phyloP scores from a whole-genome alignment of 257 asterid genomes.

The Euphrasia confusa region DNA sequence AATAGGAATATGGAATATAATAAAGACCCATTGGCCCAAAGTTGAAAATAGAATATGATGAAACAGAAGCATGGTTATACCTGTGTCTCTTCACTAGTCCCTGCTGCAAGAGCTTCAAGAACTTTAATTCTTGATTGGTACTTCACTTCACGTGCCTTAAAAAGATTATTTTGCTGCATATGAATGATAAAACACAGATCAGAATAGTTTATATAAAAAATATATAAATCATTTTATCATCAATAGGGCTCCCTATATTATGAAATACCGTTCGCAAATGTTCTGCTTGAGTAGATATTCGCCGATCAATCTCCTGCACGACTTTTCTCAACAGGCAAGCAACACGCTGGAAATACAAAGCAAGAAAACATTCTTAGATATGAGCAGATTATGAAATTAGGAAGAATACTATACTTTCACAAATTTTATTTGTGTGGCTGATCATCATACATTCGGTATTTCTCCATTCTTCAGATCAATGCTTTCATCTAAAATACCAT shows the following conservation, averaged over 20 bases:
- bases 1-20: constrained; percentile 15
- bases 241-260: not conserved
- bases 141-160: constrained; percentile 90
- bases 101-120: constrained; percentile 89
- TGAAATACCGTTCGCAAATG: constrained; percentile 65
- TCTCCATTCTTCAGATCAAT: constrained; percentile 76
- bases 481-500: constrained; percentile 83
- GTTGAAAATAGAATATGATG: not conserved
- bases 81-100: constrained; percentile 73
- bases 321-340: constrained; percentile 82
- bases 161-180: constrained; percentile 78
- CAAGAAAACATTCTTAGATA: constrained; percentile 22
- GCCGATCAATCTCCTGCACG: constrained; percentile 89
- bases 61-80: constrained; percentile 29
- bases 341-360: constrained; percentile 53
- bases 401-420: not conserved
- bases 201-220: not conserved
- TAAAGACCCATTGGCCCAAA: not conserved
- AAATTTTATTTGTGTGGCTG: not conserved
- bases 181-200: constrained; percentile 12
- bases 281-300: constrained; percentile 88
- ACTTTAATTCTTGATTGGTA: constrained; percentile 86
- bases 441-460: constrained; percentile 70
- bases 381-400: not conserved
- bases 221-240: not conserved